Evolutionary conservation across 371 early-diverging fungal species (phyloP).

Genomic region (Gilbertella persicaria): DNA sequence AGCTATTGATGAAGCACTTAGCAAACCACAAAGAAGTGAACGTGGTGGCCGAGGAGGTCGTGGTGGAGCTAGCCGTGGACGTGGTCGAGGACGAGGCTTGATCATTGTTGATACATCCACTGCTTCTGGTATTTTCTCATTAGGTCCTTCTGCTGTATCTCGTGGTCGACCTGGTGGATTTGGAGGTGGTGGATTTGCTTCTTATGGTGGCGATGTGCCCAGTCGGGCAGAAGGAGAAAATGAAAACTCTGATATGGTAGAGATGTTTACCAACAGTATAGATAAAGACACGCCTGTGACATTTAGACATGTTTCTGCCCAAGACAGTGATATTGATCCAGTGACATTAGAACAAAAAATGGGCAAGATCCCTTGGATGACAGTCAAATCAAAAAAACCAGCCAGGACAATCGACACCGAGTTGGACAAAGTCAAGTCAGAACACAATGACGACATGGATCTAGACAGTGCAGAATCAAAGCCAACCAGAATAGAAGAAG

Average conservation of each 20-base stretch:
- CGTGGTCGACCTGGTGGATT: slow-evolving; percentile 13
- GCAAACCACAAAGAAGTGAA: slow-evolving; percentile 38
- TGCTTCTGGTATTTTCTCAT: slow-evolving; percentile 70
- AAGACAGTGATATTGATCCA: slow-evolving; percentile 46
- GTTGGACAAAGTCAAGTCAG: slow-evolving; percentile 10
- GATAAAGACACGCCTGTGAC: slow-evolving; percentile 40
- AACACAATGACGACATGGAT: slow-evolving; percentile 3
- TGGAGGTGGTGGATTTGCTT: slow-evolving; percentile 37
- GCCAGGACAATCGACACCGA: slow-evolving; percentile 3
- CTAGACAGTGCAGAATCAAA: slow-evolving; percentile 1
- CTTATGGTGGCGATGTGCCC: slow-evolving; percentile 35
- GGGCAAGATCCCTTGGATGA: slow-evolving; percentile 36
- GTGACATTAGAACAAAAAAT: slow-evolving; percentile 29
- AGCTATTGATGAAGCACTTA: slow-evolving; percentile 40
- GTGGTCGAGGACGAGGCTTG: slow-evolving; percentile 35
- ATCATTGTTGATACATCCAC: slow-evolving; percentile 38
- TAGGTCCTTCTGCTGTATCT: slow-evolving; percentile 58
- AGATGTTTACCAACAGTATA: slow-evolving; percentile 22
- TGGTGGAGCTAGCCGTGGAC: slow-evolving; percentile 42
- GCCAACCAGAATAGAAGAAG: background rate
- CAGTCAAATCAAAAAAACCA: slow-evolving; percentile 16
- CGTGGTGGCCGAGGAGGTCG: slow-evolving; percentile 43
- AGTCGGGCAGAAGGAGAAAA: slow-evolving; percentile 27
- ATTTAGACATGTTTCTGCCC: slow-evolving; percentile 33
- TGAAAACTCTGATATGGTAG: slow-evolving; percentile 33